Evolutionary conservation across 2,329 filamentous ascomycete species (phyloP).

Genomic region (Pseudodiploospora longispora): DNA sequence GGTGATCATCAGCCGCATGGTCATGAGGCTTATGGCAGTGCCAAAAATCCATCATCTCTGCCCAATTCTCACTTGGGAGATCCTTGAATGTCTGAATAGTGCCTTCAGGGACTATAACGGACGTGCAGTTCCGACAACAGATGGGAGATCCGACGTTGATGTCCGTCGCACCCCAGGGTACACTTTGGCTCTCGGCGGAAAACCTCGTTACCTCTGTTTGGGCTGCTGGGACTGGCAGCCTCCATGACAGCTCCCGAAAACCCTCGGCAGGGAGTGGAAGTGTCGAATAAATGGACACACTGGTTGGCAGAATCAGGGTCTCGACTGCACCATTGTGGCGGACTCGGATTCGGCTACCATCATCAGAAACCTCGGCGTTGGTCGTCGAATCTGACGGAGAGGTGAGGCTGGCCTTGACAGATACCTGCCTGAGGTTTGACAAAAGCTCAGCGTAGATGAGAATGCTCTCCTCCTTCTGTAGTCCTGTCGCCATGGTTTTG

Average conservation of each 20-base stretch:
- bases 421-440: conserved; percentile 56
- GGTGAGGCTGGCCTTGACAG: conserved; percentile 45
- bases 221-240: conserved; percentile 35
- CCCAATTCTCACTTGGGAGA: conserved; percentile 93
- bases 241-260: conserved; percentile 40
- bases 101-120: conserved; percentile 28
- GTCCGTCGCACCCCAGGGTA: conserved; percentile 50
- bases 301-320: conserved; percentile 35
- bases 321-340: conserved; percentile 33
- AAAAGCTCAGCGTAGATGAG: conserved; percentile 58
- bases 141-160: conserved; percentile 34
- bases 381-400: conserved; percentile 36
- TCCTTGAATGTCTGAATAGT: conserved; percentile 68
- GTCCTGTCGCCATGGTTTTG: neutral
- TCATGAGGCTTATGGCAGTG: conserved; percentile 90
- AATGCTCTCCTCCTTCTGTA: neutral
- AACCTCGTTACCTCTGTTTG: conserved; percentile 17
- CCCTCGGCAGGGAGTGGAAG: conserved; percentile 30
- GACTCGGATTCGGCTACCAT: conserved; percentile 39
- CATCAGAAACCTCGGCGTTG: conserved; percentile 32
- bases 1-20: conserved; percentile 25
- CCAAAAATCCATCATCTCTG: conserved; percentile 99
- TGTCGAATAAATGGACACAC: conserved; percentile 22
- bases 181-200: conserved; percentile 28
- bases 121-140: conserved; percentile 32